A percentile compares a stretch with the other conserved stretches of the same genome.
Conservation (phyloP, 2,329 filamentous ascomycete genomes). For the Colletotrichum sp. region DNA sequence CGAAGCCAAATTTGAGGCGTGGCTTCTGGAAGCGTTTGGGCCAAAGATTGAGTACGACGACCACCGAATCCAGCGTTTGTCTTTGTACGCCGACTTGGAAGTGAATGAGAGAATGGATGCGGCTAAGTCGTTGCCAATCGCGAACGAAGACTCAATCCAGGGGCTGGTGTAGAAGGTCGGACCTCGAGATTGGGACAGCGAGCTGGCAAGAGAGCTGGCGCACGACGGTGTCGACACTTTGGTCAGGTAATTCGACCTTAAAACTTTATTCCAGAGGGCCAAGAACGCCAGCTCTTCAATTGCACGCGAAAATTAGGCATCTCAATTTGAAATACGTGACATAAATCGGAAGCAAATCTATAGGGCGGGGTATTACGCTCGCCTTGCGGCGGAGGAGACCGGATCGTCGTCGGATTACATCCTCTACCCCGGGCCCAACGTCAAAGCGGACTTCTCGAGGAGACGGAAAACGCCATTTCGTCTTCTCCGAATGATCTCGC, state of each 20-base stretch:
- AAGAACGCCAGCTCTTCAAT: too few species aligned
- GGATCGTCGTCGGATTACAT: neutral
- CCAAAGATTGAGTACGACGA: neutral
- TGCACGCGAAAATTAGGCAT: fast-evolving
- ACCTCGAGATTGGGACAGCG: neutral
- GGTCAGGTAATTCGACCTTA: too few species aligned
- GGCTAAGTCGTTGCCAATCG: fast-evolving
- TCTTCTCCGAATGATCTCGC: neutral
- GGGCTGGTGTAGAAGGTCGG: neutral
- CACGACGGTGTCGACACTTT: fast-evolving
- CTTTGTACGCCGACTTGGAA: neutral
- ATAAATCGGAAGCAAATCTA: fast-evolving
- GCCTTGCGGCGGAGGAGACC: neutral
- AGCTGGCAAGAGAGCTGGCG: neutral
- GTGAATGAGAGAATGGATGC: neutral
- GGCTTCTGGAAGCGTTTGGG: neutral
- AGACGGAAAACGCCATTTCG: fast-evolving
- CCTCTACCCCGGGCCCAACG: fast-evolving
- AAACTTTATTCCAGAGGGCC: fast-evolving
- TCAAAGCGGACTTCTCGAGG: neutral
- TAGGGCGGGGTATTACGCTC: fast-evolving
- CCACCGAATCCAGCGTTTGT: neutral
- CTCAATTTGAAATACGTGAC: fast-evolving
- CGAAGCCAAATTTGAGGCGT: neutral
- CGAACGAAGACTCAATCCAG: neutral